Base-by-base conservation (phyloP, 768 basidiomycete genomes). In the Suillus placidus region DNA sequence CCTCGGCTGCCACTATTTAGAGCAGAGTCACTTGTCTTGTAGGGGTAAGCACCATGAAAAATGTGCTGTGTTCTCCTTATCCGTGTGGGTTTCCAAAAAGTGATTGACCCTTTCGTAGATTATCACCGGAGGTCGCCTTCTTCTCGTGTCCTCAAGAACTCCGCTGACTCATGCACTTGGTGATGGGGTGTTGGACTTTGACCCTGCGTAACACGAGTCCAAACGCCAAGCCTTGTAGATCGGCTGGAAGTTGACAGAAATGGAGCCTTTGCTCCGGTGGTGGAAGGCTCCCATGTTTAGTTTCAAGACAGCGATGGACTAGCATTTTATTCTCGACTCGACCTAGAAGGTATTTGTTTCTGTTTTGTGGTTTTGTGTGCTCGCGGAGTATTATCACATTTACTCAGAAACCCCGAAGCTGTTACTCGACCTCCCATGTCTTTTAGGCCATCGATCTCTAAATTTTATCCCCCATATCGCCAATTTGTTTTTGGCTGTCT, bases 401-500 rank as follows among this genome's bases (percentile, higher is more conserved):
- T 38, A 30, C 38, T 30, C 58, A 42, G 58, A 60, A 60, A 60
- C 58, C 58, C 58, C 58, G 58, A 60, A 42, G 38, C 40, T 37
- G 18, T 30, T 38, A 54, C 32, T 55, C 20, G 52, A 55, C 32
- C 20, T 55, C 20, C 10, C 12, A 42, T 60, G 30, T 40, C 16
- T 60, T 60, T 60, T 60, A 40, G 40, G 58, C 26, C 58, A 60
- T 18, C 40, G 23, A 60, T 40, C 57, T 60, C 58, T 42, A 42
- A 60, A 32, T 60, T 60, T 42, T 32, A 30, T 38, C 40, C 58
- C 40, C 58, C 58, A 60, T 60, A 43, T 42, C 58, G 40, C 26
- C 40, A 42, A 60, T 60, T 60, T 60, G 58, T 60, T 60, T 58
- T 60, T 60, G 18, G 38, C 57, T 30, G 57, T 20, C 58, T 42